These are phyloP conservation scores for Gaeumannomyces sp. DNA, from an alignment of 2,329 filamentous ascomycete species.

Conservation along the genomic window DNA sequence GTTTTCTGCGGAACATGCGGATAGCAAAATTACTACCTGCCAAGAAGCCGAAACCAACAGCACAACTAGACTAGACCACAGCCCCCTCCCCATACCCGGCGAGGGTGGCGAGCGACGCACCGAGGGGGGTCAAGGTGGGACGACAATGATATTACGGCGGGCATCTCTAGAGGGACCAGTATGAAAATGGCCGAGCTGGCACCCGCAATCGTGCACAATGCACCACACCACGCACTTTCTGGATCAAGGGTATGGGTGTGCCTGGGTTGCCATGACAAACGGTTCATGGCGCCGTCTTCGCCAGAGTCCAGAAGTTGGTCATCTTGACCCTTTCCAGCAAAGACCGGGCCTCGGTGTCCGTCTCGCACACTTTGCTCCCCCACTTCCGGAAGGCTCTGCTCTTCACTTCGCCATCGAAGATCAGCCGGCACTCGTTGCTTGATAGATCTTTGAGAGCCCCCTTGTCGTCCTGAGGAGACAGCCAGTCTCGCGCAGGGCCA, in stretches of 20 bases:
- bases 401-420: slow-evolving; percentile 91
- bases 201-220: background rate
- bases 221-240: background rate
- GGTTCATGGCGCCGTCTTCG: slow-evolving; percentile 48
- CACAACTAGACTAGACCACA: background rate
- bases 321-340: slow-evolving; percentile 74
- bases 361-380: slow-evolving; percentile 86
- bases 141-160: background rate
- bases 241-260: no score
- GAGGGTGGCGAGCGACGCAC: background rate
- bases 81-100: no score
- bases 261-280: no score
- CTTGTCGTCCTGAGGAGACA: slow-evolving; percentile 70
- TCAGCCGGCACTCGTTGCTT: slow-evolving; percentile 70
- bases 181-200: background rate
- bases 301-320: slow-evolving; percentile 91
- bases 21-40: no score
- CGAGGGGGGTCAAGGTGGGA: background rate
- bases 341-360: slow-evolving; percentile 81
- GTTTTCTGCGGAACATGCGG: no score
- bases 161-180: background rate
- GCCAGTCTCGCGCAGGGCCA: slow-evolving; percentile 64
- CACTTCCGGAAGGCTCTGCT: slow-evolving; percentile 77
- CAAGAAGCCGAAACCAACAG: background rate
- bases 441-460: slow-evolving; percentile 77